These are phyloP conservation scores for Copromyces sp. DNA, from an alignment of 495 filamentous ascomycete species.

Conservation along the genomic window DNA sequence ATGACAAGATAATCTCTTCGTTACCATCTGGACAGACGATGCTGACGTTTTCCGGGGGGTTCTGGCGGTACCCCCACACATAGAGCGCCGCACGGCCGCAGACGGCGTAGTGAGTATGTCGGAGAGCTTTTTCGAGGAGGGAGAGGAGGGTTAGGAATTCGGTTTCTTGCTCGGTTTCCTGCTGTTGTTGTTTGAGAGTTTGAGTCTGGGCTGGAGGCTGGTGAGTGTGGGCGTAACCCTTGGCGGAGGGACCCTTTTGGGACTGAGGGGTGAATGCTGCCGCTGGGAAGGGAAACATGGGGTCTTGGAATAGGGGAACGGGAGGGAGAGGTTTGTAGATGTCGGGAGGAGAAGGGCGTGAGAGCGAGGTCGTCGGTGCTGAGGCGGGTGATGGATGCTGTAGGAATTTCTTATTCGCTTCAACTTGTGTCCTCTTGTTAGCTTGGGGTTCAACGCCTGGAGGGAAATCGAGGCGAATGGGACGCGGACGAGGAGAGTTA, in stretches of 20 bases:
- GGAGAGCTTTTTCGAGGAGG: conserved; percentile 18
- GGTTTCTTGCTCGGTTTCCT: neutral
- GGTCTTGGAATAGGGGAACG: neutral
- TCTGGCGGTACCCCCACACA: conserved; percentile 20
- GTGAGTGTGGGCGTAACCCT: neutral
- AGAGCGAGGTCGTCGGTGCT: neutral
- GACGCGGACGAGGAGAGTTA: neutral
- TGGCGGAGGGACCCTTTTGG: neutral
- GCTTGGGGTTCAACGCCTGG: neutral
- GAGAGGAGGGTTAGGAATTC: conserved; percentile 16
- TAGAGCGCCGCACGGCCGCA: conserved; percentile 27
- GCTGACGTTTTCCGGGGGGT: conserved; percentile 12
- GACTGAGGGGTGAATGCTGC: neutral
- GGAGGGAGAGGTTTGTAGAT: neutral
- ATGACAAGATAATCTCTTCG: conserved; percentile 17
- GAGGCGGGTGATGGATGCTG: neutral
- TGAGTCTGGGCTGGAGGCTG: neutral
- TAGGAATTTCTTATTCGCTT: neutral
- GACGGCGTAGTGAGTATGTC: conserved; percentile 31
- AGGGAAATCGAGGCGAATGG: neutral
- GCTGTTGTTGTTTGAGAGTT: neutral
- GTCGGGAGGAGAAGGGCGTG: neutral
- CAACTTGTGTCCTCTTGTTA: neutral
- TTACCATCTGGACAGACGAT: conserved; percentile 23
- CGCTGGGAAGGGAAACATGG: neutral